Conservation (phyloP, 345 rosid species). For the Gossypium raimondii region DNA sequence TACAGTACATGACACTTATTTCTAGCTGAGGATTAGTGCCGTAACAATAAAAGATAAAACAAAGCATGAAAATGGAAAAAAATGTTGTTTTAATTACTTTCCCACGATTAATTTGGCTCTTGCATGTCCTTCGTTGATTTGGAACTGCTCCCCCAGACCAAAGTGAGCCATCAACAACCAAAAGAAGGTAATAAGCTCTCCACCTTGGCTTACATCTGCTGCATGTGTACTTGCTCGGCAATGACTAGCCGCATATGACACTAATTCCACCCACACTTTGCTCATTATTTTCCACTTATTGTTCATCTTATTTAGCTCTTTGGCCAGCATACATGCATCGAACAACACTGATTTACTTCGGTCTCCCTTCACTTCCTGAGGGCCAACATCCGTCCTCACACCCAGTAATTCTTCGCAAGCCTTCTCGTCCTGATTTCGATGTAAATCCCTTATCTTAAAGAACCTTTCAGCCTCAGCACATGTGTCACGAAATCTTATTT, state of each 20-base stretch:
- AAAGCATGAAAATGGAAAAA: not conserved
- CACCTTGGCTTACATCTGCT: conserved; percentile 53
- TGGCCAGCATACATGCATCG: conserved; percentile 52
- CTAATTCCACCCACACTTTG: conserved; percentile 59
- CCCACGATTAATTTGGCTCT: conserved; percentile 44
- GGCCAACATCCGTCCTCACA: conserved; percentile 27
- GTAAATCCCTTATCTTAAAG: conserved; percentile 18
- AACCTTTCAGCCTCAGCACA: conserved; percentile 39
- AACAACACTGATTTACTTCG: conserved; percentile 54
- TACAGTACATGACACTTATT: not conserved
- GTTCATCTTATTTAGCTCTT: conserved; percentile 28
- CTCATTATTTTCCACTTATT: conserved; percentile 46
- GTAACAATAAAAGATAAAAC: not conserved
- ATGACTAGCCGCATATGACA: conserved; percentile 51
- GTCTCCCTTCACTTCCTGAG: conserved; percentile 44
- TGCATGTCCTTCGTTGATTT: conserved; percentile 40
- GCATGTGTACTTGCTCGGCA: conserved; percentile 52
- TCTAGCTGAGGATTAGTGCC: not conserved
- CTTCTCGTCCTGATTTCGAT: not conserved
- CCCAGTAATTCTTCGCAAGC: conserved; percentile 23
- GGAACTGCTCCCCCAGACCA: conserved; percentile 48
- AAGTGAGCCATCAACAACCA: conserved; percentile 77
- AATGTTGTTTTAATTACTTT: conserved; percentile 17
- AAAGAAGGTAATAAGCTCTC: conserved; percentile 50
- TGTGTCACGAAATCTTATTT: conserved; percentile 45